Percentiles rank a stretch among this genome's conserved stretches.
Evolutionary conservation across 2,329 filamentous ascomycete species (phyloP).

Genomic region (Calonectria multiphialidica): DNA sequence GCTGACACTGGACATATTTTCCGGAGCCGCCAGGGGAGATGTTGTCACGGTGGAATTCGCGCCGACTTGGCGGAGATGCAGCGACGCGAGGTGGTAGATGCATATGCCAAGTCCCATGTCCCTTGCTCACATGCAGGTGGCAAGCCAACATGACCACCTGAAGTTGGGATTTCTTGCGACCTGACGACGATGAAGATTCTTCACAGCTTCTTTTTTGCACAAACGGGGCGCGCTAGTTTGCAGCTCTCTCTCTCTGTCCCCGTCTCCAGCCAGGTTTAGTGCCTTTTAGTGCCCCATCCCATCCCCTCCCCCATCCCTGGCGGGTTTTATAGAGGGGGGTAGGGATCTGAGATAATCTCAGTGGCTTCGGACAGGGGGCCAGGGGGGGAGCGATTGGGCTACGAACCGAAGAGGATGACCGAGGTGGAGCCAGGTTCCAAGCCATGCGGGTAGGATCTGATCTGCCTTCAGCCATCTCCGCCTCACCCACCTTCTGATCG

Average conservation of each 20-base stretch:
- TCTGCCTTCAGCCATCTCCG: neutral
- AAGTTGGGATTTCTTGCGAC: neutral
- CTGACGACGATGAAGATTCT: neutral
- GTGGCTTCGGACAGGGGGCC: neutral
- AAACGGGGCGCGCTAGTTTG: neutral
- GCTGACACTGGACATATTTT: neutral
- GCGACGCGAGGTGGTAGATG: neutral
- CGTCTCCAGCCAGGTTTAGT: neutral
- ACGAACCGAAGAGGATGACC: neutral
- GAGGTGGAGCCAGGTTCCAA: neutral
- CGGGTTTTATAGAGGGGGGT: too few species aligned
- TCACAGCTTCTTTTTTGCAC: neutral
- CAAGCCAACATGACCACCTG: neutral
- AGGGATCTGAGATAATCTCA: too few species aligned
- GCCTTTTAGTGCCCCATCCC: neutral
- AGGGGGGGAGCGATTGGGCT: neutral
- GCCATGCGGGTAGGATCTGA: slow-evolving; percentile 7
- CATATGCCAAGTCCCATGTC: neutral
- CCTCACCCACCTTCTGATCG: neutral
- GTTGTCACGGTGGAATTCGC: neutral
- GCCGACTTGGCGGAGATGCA: neutral
- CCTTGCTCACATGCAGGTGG: neutral
- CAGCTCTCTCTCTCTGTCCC: too few species aligned
- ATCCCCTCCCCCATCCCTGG: too few species aligned
- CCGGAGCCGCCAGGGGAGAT: neutral